Evolutionary conservation across 768 basidiomycete genomes (phyloP).

Genomic region (Leccinum disarticulatum): DNA sequence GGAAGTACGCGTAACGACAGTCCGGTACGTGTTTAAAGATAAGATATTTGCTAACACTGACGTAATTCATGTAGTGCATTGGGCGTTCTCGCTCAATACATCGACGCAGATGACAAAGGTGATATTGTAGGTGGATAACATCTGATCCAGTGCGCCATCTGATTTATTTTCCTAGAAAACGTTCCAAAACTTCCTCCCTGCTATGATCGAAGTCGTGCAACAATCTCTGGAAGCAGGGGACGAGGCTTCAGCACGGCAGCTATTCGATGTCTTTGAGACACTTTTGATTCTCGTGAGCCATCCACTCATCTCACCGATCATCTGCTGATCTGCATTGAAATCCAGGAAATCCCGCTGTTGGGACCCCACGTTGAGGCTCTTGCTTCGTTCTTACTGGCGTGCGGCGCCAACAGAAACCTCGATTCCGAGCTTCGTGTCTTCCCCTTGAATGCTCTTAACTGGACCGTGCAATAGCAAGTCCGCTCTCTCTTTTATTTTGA

Average conservation of each 20-base stretch:
- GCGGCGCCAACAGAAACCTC: slow-evolving; percentile 74
- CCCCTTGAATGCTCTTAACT: slow-evolving; percentile 89
- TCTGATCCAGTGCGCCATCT: background rate
- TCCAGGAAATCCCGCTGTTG: slow-evolving; percentile 90
- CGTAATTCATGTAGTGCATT: slow-evolving; percentile 54
- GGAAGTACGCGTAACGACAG: slow-evolving; percentile 88
- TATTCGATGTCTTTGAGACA: slow-evolving; percentile 96
- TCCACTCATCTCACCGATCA: background rate
- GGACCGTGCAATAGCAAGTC: slow-evolving; percentile 93
- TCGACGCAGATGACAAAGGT: slow-evolving; percentile 82
- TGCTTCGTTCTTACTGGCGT: slow-evolving; percentile 82
- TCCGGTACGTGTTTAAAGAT: slow-evolving; percentile 49
- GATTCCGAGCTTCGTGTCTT: slow-evolving; percentile 84
- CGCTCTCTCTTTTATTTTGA: background rate
- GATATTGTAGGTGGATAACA: slow-evolving; percentile 63
- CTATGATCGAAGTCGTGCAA: slow-evolving; percentile 86
- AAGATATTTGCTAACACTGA: slow-evolving; percentile 3
- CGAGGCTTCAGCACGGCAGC: slow-evolving; percentile 78
- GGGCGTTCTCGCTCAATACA: slow-evolving; percentile 90
- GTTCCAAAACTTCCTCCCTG: slow-evolving; percentile 84
- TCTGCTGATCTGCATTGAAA: slow-evolving; percentile 6
- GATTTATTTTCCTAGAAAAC: slow-evolving; percentile 53
- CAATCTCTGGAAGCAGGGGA: slow-evolving; percentile 78
- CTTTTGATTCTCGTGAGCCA: slow-evolving; percentile 81
- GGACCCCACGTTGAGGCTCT: slow-evolving; percentile 86